A percentile compares a stretch with the other conserved stretches of the same genome.
These are phyloP conservation scores for Ruellia speciosa DNA, from an alignment of 305 asterid species.

Conservation along the genomic window DNA sequence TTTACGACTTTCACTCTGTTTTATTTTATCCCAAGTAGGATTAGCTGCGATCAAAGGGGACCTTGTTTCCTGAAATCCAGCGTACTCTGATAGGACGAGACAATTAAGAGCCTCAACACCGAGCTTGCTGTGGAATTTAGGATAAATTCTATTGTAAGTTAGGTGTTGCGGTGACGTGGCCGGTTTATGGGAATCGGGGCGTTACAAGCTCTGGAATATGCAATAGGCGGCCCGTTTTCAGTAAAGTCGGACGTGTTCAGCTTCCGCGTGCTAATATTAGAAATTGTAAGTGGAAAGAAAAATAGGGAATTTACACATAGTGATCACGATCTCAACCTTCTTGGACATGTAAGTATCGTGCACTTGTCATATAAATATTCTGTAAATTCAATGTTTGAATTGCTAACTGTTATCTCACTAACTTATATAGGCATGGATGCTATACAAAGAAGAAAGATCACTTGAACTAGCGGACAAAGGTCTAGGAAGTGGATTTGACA, in stretches of 20 bases:
- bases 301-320: constrained; percentile 23
- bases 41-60: too few species aligned
- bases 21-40: too few species aligned
- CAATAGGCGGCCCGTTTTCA: constrained; percentile 24
- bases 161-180: too few species aligned
- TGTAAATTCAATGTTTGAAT: neutral
- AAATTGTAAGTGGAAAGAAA: constrained; percentile 25
- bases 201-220: constrained; percentile 32
- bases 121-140: too few species aligned
- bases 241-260: constrained; percentile 32
- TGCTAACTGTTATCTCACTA: too few species aligned
- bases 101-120: too few species aligned
- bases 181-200: too few species aligned
- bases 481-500: neutral
- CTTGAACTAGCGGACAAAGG: constrained; percentile 1
- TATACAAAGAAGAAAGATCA: constrained; percentile 15
- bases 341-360: constrained; percentile 25
- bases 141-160: too few species aligned
- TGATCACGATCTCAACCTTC: constrained; percentile 24
- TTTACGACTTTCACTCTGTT: too few species aligned
- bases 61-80: too few species aligned
- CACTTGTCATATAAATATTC: too few species aligned
- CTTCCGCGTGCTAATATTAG: constrained; percentile 27
- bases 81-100: too few species aligned
- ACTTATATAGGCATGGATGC: constrained; percentile 19